Conservation (phyloP, 2,329 filamentous ascomycete genomes). For the Nannizziopsis barbatae region DNA sequence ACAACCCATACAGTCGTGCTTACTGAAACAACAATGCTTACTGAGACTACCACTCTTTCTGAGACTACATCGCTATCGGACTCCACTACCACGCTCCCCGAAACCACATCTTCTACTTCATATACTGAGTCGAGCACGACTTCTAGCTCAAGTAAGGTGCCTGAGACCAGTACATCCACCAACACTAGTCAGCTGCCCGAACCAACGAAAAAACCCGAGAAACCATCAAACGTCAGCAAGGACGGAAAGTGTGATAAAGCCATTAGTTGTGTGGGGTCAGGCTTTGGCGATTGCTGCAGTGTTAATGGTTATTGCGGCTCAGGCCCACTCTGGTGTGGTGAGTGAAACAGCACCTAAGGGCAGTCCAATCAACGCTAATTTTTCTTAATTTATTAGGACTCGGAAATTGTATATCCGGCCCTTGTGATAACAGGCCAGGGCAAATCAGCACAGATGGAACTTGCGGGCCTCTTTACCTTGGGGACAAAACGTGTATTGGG, state of each 20-base stretch:
- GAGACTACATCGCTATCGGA: no score
- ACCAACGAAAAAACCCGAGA: not conserved
- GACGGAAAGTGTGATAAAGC: conserved; percentile 13
- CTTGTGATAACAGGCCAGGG: conserved; percentile 10
- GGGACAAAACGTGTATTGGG: conserved; percentile 12
- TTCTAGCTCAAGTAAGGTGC: not conserved
- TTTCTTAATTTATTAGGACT: conserved; percentile 7
- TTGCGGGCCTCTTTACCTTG: conserved; percentile 14
- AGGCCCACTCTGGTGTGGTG: conserved; percentile 16
- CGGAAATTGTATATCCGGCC: conserved; percentile 14
- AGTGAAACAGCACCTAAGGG: not conserved
- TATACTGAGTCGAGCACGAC: not conserved
- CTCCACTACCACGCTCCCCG: no score
- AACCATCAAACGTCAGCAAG: conserved; percentile 9
- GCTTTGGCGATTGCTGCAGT: conserved; percentile 16
- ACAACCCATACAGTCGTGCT: not conserved
- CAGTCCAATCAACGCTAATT: not conserved
- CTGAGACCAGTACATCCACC: not conserved
- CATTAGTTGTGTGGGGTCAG: conserved; percentile 13
- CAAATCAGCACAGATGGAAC: conserved; percentile 13
- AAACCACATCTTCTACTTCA: not conserved
- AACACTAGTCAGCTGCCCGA: not conserved
- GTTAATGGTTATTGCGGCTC: conserved; percentile 15
- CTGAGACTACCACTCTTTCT: not conserved
- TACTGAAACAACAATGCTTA: not conserved